Conservation (phyloP, 208 protist species). For the Blechomonas ayalai region DNA sequence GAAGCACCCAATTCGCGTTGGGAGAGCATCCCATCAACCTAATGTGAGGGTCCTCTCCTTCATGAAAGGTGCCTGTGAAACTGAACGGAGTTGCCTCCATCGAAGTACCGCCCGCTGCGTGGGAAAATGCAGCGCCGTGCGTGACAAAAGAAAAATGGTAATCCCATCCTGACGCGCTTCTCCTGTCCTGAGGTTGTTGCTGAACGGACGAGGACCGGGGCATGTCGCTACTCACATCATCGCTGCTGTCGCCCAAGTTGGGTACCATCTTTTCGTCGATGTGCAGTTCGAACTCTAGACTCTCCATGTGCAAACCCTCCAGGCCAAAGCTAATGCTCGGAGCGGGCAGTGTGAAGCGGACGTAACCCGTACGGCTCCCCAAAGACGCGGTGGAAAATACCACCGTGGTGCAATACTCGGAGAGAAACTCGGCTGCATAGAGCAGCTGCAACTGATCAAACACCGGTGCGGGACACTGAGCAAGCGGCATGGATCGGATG, state of each 20-base stretch:
- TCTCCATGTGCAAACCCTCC: slow-evolving; percentile 29
- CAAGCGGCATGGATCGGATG: slow-evolving; percentile 35
- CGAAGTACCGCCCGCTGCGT: not conserved
- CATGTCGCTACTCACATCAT: no score
- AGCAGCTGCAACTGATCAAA: slow-evolving; percentile 42
- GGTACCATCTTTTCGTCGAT: slow-evolving; percentile 2
- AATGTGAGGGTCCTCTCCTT: slow-evolving; percentile 5
- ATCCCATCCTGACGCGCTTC: not conserved
- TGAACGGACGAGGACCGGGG: no score
- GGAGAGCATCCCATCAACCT: no score
- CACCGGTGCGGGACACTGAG: slow-evolving; percentile 41
- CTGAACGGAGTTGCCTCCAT: not conserved
- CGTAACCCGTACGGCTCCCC: slow-evolving; percentile 12
- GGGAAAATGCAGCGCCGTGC: slow-evolving; percentile 4
- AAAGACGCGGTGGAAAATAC: slow-evolving; percentile 26
- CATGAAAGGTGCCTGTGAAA: slow-evolving; percentile 10
- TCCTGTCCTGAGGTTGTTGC: no score
- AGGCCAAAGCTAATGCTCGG: slow-evolving; percentile 32
- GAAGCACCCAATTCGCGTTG: no score
- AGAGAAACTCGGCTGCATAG: slow-evolving; percentile 30
- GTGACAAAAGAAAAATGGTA: slow-evolving; percentile 17
- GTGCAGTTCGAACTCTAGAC: slow-evolving; percentile 61
- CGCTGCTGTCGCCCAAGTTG: no score
- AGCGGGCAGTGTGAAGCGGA: slow-evolving; percentile 66
- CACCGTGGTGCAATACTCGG: slow-evolving; percentile 25